phyloP scores from a whole-genome alignment of 768 basidiomycete genomes.

The Rickenella mellea region DNA sequence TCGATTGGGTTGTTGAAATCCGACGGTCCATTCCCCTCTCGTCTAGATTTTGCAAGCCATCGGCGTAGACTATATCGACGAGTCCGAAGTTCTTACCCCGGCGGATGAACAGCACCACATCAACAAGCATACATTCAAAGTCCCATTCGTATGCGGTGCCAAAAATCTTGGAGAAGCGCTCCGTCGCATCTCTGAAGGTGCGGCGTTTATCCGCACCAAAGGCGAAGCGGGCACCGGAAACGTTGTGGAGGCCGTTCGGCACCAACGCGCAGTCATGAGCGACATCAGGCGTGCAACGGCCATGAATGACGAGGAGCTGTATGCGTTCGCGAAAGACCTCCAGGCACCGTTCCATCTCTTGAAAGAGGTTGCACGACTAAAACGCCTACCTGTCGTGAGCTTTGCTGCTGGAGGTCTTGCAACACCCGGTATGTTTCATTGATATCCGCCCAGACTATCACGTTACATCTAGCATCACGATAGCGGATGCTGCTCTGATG shows the following conservation, averaged over 20 bases:
- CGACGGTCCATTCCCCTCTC: background rate
- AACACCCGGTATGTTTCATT: slow-evolving; percentile 58
- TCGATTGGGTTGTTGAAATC: background rate
- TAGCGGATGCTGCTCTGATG: slow-evolving; percentile 95
- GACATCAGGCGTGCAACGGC: slow-evolving; percentile 80
- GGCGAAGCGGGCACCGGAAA: slow-evolving; percentile 88
- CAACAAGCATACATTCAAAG: slow-evolving; percentile 92
- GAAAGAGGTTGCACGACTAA: slow-evolving; percentile 91
- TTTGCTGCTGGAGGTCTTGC: slow-evolving; percentile 95
- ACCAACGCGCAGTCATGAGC: slow-evolving; percentile 72
- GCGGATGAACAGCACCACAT: slow-evolving; percentile 96
- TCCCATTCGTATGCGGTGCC: slow-evolving; percentile 94
- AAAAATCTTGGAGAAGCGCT: slow-evolving; percentile 94
- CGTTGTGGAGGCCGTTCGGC: slow-evolving; percentile 89
- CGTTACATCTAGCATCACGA: slow-evolving; percentile 5
- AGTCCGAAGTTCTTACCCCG: slow-evolving; percentile 89
- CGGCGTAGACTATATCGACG: slow-evolving; percentile 95
- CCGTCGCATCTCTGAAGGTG: slow-evolving; percentile 93
- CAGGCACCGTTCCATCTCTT: slow-evolving; percentile 91
- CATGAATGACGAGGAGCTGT: slow-evolving; percentile 94
- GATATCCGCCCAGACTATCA: background rate
- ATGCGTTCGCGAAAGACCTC: slow-evolving; percentile 85
- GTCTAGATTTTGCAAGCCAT: slow-evolving; percentile 82
- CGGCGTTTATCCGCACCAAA: slow-evolving; percentile 97
- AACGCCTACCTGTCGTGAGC: slow-evolving; percentile 90